phyloP scores from a whole-genome alignment of 345 rosid genomes.

The Eucalyptus pumila region DNA sequence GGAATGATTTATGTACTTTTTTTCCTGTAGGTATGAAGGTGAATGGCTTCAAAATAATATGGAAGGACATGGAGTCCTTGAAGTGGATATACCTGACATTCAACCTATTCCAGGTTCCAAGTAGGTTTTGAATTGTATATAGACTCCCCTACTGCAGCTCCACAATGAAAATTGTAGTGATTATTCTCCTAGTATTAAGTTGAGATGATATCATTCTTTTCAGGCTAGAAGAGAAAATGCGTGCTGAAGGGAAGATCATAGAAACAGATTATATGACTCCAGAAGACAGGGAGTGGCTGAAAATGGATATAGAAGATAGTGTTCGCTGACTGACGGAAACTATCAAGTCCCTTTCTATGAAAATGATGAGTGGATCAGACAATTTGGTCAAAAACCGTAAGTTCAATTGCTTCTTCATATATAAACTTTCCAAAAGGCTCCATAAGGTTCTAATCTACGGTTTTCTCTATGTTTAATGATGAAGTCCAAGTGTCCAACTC shows the following conservation, averaged over 20 bases:
- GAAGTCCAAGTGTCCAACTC: background rate
- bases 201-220: background rate
- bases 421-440: background rate
- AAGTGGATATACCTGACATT: conserved; percentile 84
- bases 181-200: background rate
- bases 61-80: conserved; percentile 91
- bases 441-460: background rate
- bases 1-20: background rate
- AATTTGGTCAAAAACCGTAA: conserved; percentile 81
- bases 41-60: conserved; percentile 84
- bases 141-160: background rate
- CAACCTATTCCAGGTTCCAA: conserved; percentile 91
- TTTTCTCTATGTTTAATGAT: background rate
- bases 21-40: conserved; percentile 71
- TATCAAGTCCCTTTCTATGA: conserved; percentile 69
- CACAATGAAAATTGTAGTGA: background rate
- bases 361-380: conserved; percentile 57
- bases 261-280: conserved; percentile 70
- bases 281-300: conserved; percentile 87
- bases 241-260: conserved; percentile 78
- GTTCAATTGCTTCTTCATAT: conserved; percentile 1
- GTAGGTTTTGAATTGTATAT: conserved; percentile 24
- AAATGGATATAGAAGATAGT: conserved; percentile 90
- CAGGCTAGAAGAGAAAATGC: conserved; percentile 93
- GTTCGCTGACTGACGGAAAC: conserved; percentile 27